Evolutionary conservation across 202 grass and related monocot genomes (phyloP), one percentile per base, ranked within the genome.

Genomic region (Panicum hallii): DNA sequence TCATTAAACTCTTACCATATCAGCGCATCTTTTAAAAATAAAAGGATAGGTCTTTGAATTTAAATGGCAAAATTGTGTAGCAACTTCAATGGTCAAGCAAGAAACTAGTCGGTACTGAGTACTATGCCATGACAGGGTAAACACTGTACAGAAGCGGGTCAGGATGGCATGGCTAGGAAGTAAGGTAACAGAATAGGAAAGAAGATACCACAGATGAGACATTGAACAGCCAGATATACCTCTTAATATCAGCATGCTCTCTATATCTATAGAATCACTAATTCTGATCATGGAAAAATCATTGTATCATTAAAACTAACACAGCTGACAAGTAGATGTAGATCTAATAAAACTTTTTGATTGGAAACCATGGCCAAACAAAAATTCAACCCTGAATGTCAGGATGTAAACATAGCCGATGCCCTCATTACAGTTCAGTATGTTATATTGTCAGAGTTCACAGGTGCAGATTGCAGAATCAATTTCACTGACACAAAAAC

Each of bases 21-120:
- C 47, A 79, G 11, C 17, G 50, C 12, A 55, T 26, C 17, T 19
- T 43, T 54, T 7, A 43, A 42, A 72, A 63, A 13, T 23, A 55
- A 38, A 72, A 56, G 72, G 17, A 77, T 54, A 50, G 1, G 17
- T 15, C 22, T 54, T 19, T 22, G 17, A 64, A 83, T 67, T 79
- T 57, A 63, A 63, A 79, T 56, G 44, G 17, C 9, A 88, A 67
- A 88, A 67, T 72, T 49, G 42, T 72, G 49, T 63, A 71, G 36
- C 8, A 65, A 23, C 26, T 54, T 79, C 47, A 58, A 42, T 74
- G 34, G 34, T 63, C 28, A n/a, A 36, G 71, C 63, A 28, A 84
- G 5, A 78, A n/a, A 43, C 34, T 43, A 53, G 14, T 72, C 56
- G 20, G 40, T 36, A 73, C 46, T 73, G 32, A n/a, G 44, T 67